Evolutionary conservation across 495 filamentous ascomycete genomes (phyloP), one percentile per base, ranked within the genome.

Genomic region (Daldinia decipiens): DNA sequence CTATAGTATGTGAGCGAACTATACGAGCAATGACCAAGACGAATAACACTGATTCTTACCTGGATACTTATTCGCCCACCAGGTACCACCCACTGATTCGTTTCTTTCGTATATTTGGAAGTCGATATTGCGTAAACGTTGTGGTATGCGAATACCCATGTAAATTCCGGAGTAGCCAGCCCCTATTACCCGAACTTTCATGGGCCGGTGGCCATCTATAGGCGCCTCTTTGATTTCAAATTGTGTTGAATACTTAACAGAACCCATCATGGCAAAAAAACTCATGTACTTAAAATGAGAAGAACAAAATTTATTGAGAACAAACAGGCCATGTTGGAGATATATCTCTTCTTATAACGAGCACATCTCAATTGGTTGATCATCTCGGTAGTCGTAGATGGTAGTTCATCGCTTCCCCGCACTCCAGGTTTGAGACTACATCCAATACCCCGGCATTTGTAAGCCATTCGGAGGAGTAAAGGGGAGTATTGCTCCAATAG

Each of bases 151-250:
- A 45, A 72, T 66, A 31, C 65, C 66, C 12, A 78, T 52, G 65
- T 79, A 78, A 26, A 87, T 86, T 1, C 84, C 84, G 2, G 82
- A 84, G 59, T 79, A 84, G 7, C 84, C 84, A 34, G 83, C 83
- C 6, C 84, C 84, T 43, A 86, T 78, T 1, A 84, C 78, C 8
- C 82, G 69, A 17, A 85, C 83, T 59, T 80, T 82, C 24, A 86
- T 66, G 5, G 80, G 82, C 24, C 83, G 72, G 1, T 79, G 67
- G 43, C 82, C 80, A 62, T 86, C 84, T n/a, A 86, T 63, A 12
- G 79, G 76, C 4, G 62, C 73, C 26, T 82, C 75, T 56, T 82
- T 84, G 47, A 84, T 67, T 4, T 71, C 68, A 34, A 83, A 80
- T 2, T 59, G 56, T 3, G 21, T 56, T 17, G 40, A 38, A 17